Conservation (phyloP, 1,284 basidiomycete species). For the Lignosus rhinocerotis region DNA sequence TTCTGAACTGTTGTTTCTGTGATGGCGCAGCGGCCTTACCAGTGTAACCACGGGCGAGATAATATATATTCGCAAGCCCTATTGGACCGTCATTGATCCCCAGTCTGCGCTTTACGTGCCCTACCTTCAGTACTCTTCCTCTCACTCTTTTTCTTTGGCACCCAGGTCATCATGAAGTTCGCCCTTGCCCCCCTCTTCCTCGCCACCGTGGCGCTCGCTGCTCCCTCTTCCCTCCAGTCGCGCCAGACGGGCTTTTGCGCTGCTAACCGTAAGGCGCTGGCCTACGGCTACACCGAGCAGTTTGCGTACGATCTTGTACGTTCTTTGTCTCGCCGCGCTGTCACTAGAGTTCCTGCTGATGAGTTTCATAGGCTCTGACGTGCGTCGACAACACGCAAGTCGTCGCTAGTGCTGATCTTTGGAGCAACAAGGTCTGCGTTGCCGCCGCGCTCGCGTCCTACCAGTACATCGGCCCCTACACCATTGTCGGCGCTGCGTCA, state of each 20-base stretch:
- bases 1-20: too few species aligned
- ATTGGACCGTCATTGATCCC: not conserved
- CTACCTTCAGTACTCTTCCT: not conserved
- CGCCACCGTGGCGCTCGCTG: not conserved
- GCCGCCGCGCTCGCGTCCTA: not conserved
- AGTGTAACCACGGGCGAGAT: too few species aligned
- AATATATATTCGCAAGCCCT: too few species aligned
- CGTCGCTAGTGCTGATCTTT: not conserved
- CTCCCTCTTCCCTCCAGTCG: not conserved
- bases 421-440: slow-evolving; percentile 1
- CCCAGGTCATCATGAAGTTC: not conserved
- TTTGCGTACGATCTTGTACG: not conserved
- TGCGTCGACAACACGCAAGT: not conserved
- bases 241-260: not conserved
- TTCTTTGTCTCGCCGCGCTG: not conserved
- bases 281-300: not conserved
- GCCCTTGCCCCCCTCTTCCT: not conserved
- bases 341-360: not conserved
- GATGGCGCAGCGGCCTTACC: too few species aligned
- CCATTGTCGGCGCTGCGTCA: not conserved
- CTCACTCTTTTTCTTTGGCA: not conserved
- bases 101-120: not conserved
- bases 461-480: not conserved
- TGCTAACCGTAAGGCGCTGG: not conserved
- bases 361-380: not conserved